Conservation (phyloP, 2,329 filamentous ascomycete species). For the Diaporthe citri region DNA sequence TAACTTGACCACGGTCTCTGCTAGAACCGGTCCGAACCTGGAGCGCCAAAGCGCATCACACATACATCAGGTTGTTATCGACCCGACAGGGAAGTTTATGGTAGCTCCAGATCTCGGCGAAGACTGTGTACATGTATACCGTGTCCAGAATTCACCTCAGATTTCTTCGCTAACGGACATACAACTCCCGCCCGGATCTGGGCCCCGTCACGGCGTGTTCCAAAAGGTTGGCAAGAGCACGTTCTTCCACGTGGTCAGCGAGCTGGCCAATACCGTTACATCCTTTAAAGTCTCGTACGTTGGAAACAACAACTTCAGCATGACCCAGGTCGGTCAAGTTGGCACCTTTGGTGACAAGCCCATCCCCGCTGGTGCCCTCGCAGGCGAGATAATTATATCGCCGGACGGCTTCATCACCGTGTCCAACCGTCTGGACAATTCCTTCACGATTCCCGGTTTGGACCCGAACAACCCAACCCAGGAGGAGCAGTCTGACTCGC, state of each 20-base stretch:
- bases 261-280: background rate
- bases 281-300: background rate
- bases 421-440: background rate
- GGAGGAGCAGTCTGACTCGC: background rate
- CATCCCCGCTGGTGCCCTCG: background rate
- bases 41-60: background rate
- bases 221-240: background rate
- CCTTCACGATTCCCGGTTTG: background rate
- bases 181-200: background rate
- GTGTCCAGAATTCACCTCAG: background rate
- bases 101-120: background rate
- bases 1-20: background rate
- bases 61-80: background rate
- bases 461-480: background rate
- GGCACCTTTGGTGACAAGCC: background rate
- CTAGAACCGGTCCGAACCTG: background rate
- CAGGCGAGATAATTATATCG: background rate
- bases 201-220: background rate
- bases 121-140: background rate
- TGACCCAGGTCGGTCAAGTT: background rate
- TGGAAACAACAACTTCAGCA: background rate
- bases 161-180: background rate
- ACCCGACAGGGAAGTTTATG: background rate
- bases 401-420: background rate
- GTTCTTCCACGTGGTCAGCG: slow-evolving; percentile 9